Evolutionary conservation across 2,329 filamentous ascomycete genomes (phyloP), one percentile per base, ranked within the genome.

Genomic region (Botrytis elliptica): DNA sequence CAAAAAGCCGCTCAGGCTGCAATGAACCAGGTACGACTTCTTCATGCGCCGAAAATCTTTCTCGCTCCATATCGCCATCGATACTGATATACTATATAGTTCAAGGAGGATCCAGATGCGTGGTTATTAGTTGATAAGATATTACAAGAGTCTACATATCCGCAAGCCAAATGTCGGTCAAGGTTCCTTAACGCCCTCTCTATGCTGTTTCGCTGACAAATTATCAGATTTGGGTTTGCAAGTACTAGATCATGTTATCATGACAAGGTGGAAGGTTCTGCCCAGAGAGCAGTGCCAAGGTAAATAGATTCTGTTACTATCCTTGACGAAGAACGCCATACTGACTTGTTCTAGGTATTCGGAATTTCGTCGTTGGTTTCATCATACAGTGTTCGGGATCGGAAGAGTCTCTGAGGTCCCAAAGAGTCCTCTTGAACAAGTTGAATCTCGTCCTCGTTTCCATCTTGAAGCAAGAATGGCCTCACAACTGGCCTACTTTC

Each of bases 401-500:
- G 75, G 95, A 98, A 83, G 95, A 98, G 81, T 92, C 91, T 77
- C 87, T 98, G 78, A 92, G 91, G 83, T 86, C 89, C 79, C 92
- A 98, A 84, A 92, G 93, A 81, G 95, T 95, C 49, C 90, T 99
- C 75, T 87, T 99, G 81, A 98, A 98, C 88, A 99, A 99, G 87
- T 91, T 99, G 76, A 99, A 99, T 81, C 89, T 99, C 80, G 95
- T 98, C 74, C 92, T 99, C 77, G 94, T 99, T 79, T 98, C 95
- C 74, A 95, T 99, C 76, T 87, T 99, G 81, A 99, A 99, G 88
- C 96, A 99, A 85, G 96, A 99, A 84, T 99, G 96, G 96, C 96
- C 96, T 73, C 95, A 98, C 85, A 97, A 99, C 87, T 99, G 97
- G 96, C 96, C 97, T 18, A 97, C 94, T 33, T 99, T 99, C 84